Evolutionary conservation across 768 basidiomycete genomes (phyloP), one percentile per base, ranked within the genome.

Genomic region (Phaffia australis): DNA sequence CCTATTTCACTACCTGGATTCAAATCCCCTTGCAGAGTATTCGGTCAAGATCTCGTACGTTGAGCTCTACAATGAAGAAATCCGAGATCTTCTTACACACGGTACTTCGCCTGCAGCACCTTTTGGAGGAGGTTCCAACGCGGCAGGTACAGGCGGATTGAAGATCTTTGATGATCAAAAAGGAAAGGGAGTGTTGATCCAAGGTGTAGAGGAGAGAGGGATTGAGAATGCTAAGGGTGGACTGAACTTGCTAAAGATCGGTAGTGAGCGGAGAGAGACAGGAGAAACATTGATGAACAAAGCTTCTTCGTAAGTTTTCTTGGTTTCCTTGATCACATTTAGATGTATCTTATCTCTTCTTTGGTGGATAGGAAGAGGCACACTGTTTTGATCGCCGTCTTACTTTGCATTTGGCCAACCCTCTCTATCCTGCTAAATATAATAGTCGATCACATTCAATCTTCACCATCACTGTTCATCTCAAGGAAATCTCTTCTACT

Each of bases 201-300:
- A 97, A 73, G 95, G 95, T 21, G 79, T 97, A 15, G 94, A 98
- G 77, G 95, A 98, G 74, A 81, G 85, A 35, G 79, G 84, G 3
- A 91, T 95, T 70, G 85, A 85, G 76, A 85, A 87, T 71, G 86
- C 87, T 3, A 80, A 83, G 67, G 87, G 91, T 70, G 94, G 92
- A 0, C 79, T 98, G 29, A 82, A 82, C 25, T 81, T 97, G 51
- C 81, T 99, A 35, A 85, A 84, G 23, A 92, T 90, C 75, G 95
- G 95, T 56, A 91, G 88, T 67, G 83, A 89, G 68, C 83, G 92
- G 48, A 80, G 95, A 62, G 92, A 98, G 77, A 89, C 89, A 55
- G 95, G 93, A 0, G 85, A 89, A 11, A 98, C 95, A 25, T 93
- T 92, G 75, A 94, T 98, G 81, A 99, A 99, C 75, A 91, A 97